phyloP scores from a whole-genome alignment of 768 basidiomycete species.

The Agaricus blazei region DNA sequence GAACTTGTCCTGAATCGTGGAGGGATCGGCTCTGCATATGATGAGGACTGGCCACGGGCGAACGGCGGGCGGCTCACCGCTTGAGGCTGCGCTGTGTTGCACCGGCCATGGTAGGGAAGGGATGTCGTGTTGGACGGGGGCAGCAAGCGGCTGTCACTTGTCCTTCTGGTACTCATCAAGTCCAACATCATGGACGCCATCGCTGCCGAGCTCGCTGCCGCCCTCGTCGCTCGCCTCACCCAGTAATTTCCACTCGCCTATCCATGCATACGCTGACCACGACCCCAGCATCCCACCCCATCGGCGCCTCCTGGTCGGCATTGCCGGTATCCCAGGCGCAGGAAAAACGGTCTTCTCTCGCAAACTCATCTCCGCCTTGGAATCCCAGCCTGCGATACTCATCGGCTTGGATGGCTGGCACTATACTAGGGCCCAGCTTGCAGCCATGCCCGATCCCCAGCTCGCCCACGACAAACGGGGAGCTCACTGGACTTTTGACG shows the following conservation, averaged over 20 bases:
- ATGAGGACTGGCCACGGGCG: too few relatives aligned
- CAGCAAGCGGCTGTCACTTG: too few relatives aligned
- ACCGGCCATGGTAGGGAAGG: conserved; percentile 19
- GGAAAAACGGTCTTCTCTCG: conserved; percentile 80
- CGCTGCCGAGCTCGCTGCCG: conserved; percentile 18
- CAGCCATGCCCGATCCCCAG: conserved; percentile 67
- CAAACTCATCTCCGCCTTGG: conserved; percentile 34
- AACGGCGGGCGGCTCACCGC: conserved; percentile 24
- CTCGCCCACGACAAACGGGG: conserved; percentile 80
- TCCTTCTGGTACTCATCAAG: neutral
- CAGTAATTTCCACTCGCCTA: conserved; percentile 22
- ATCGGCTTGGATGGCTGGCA: conserved; percentile 94
- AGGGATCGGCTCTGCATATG: conserved; percentile 50
- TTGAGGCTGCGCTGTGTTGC: conserved; percentile 32
- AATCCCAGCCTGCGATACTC: conserved; percentile 44
- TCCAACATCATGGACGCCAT: conserved; percentile 18
- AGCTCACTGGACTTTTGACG: conserved; percentile 90
- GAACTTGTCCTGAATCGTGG: conserved; percentile 79
- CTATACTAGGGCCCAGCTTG: conserved; percentile 72
- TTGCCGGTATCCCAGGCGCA: conserved; percentile 78
- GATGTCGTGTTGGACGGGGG: neutral
- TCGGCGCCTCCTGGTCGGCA: conserved; percentile 61
- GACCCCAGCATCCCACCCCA: conserved; percentile 26
- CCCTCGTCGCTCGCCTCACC: conserved; percentile 23
- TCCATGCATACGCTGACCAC: conserved; percentile 1